Percentiles rank a stretch among this genome's conserved stretches.
Evolutionary conservation across 1,284 basidiomycete genomes (phyloP).

Genomic region (Ustilago trichophora): DNA sequence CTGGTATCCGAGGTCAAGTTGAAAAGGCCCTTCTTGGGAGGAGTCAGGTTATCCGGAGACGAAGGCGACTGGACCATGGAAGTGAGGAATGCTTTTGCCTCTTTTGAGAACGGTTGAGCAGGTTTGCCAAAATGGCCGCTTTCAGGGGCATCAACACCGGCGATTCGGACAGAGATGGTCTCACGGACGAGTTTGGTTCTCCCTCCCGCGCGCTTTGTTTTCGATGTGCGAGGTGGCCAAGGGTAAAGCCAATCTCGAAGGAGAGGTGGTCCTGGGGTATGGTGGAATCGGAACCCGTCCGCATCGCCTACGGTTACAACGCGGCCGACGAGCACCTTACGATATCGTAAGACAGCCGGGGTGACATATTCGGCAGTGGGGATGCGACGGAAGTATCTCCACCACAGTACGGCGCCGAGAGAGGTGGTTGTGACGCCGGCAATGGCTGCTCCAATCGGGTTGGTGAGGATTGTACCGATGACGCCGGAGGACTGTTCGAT

Average conservation of each 20-base stretch:
- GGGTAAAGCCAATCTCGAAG: constrained; percentile 46
- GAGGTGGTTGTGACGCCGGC: constrained; percentile 29
- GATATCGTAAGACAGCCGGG: constrained; percentile 54
- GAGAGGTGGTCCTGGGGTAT: constrained; percentile 57
- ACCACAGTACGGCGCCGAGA: constrained; percentile 38
- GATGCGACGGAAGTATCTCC: constrained; percentile 63
- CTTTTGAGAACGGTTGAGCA: constrained; percentile 62
- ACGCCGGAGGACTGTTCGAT: constrained; percentile 33
- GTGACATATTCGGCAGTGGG: constrained; percentile 59
- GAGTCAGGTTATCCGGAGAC: constrained; percentile 28
- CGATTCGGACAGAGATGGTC: constrained; percentile 61
- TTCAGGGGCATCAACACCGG: constrained; percentile 64
- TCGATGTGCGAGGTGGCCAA: constrained; percentile 30
- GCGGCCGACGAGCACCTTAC: constrained; percentile 56
- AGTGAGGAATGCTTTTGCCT: constrained; percentile 57
- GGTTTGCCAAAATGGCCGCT: constrained; percentile 63
- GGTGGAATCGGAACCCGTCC: constrained; percentile 64
- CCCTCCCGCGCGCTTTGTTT: constrained; percentile 15
- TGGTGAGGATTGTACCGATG: constrained; percentile 18
- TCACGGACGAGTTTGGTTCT: constrained; percentile 24
- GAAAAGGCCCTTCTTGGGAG: constrained; percentile 19
- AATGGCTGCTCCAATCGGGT: constrained; percentile 30
- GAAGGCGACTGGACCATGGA: constrained; percentile 35
- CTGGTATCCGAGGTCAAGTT: not conserved
- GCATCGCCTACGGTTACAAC: constrained; percentile 64